Evolutionary conservation across 371 early-diverging fungal genomes (phyloP).

Genomic region (Mortierella sp.): DNA sequence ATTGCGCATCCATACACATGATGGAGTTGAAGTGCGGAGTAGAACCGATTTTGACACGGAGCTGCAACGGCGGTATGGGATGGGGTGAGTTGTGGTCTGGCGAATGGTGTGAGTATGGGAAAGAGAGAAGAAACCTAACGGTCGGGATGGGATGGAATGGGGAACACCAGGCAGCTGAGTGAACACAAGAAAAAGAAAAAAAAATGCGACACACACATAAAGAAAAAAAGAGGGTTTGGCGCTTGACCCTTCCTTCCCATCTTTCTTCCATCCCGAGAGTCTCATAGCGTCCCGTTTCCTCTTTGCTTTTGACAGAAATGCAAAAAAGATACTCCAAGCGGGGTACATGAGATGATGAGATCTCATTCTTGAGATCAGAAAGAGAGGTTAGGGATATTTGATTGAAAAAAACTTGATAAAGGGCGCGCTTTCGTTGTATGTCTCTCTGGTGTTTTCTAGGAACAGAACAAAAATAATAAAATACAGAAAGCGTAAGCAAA

Average conservation of each 20-base stretch:
- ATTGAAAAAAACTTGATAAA: neutral
- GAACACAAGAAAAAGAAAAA: neutral
- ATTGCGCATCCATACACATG: constrained; percentile 1
- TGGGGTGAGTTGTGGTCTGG: neutral
- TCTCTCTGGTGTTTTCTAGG: neutral
- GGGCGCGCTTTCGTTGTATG: neutral
- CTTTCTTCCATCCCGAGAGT: constrained; percentile 1
- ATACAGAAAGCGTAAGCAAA: neutral
- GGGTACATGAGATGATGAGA: neutral
- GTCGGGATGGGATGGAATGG: neutral
- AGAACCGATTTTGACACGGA: neutral
- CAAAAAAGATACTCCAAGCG: neutral
- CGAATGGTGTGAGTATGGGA: neutral
- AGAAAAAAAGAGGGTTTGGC: constrained; percentile 12
- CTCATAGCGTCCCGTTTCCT: neutral
- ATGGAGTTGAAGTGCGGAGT: neutral
- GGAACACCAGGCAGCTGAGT: neutral
- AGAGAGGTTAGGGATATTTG: neutral
- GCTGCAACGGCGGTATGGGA: neutral
- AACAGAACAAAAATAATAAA: neutral
- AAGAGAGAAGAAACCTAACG: neutral
- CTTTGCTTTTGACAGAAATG: neutral
- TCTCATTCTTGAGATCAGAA: neutral
- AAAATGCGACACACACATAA: neutral
- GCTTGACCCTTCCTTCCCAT: neutral